Conservation (phyloP, 768 basidiomycete genomes). For the Tephrocybe sp. region DNA sequence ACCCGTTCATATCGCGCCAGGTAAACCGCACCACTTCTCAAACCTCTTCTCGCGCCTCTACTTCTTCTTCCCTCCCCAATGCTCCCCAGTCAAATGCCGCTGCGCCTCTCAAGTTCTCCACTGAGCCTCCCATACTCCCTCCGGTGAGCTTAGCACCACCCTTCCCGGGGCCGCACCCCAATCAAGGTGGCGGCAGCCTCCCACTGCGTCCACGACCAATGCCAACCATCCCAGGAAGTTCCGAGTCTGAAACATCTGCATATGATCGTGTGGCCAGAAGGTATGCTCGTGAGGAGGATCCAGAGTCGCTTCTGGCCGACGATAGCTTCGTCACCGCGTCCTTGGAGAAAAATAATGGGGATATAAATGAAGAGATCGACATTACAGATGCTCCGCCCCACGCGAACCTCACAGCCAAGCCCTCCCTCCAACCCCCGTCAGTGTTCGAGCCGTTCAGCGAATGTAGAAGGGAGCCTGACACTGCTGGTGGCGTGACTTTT, state of each 20-base stretch:
- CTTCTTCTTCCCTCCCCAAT: constrained; percentile 26
- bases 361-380: constrained; percentile 9
- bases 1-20: constrained; percentile 60
- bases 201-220: constrained; percentile 30
- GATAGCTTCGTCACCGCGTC: constrained; percentile 57
- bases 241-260: constrained; percentile 24
- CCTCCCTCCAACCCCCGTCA: constrained; percentile 41
- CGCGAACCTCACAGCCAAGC: constrained; percentile 10
- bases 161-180: constrained; percentile 41
- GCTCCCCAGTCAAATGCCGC: constrained; percentile 3
- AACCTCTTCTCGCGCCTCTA: constrained; percentile 58
- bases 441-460: constrained; percentile 34
- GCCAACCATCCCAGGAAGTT: constrained; percentile 40
- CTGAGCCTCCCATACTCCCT: constrained; percentile 46
- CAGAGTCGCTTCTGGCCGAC: constrained; percentile 49
- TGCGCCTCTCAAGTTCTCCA: neutral
- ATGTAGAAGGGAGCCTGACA: constrained; percentile 43
- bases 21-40: constrained; percentile 66
- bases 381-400: constrained; percentile 7
- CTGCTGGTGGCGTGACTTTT: constrained; percentile 30
- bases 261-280: constrained; percentile 29
- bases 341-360: neutral
- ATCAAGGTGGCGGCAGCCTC: constrained; percentile 14
- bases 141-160: constrained; percentile 58
- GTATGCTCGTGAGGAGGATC: constrained; percentile 31